These are phyloP conservation scores for Discostella stelligeroides DNA, from an alignment of 108 stramenopile genomes.

Conservation along the genomic window DNA sequence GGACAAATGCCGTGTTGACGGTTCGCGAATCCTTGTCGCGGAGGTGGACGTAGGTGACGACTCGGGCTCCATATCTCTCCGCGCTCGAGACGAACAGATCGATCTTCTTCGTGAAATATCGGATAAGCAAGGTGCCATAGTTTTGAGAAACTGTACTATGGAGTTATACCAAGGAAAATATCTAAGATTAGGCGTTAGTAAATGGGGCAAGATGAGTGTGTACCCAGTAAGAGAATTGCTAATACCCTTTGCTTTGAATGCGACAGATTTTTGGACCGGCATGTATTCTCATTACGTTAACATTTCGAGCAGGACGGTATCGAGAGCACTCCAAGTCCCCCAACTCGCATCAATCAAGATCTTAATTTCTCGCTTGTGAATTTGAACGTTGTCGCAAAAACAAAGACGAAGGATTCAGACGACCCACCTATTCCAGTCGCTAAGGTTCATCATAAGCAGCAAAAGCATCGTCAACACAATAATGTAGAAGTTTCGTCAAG, in stretches of 20 bases:
- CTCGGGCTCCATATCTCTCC: conserved; percentile 73
- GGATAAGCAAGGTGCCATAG: conserved; percentile 62
- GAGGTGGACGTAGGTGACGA: conserved; percentile 87
- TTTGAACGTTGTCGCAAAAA: conserved; percentile 62
- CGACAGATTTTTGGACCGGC: not conserved
- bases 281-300: not conserved
- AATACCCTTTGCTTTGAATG: not conserved
- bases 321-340: conserved; percentile 80
- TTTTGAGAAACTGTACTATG: conserved; percentile 80
- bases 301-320: conserved; percentile 55
- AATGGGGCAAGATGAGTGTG: conserved; percentile 82
- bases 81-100: conserved; percentile 86
- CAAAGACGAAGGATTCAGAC: conserved; percentile 53
- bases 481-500: conserved; percentile 9
- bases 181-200: conserved; percentile 82
- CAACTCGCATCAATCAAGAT: conserved; percentile 68
- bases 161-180: conserved; percentile 78
- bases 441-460: conserved; percentile 9
- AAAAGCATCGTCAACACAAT: conserved; percentile 15
- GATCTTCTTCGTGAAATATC: conserved; percentile 69
- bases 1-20: conserved; percentile 80
- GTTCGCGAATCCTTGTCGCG: conserved; percentile 75
- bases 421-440: conserved; percentile 14
- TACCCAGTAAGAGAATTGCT: conserved; percentile 49
- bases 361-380: conserved; percentile 74